These are phyloP conservation scores for Zalaria obscura DNA, from an alignment of 2,329 filamentous ascomycete species.

Conservation along the genomic window DNA sequence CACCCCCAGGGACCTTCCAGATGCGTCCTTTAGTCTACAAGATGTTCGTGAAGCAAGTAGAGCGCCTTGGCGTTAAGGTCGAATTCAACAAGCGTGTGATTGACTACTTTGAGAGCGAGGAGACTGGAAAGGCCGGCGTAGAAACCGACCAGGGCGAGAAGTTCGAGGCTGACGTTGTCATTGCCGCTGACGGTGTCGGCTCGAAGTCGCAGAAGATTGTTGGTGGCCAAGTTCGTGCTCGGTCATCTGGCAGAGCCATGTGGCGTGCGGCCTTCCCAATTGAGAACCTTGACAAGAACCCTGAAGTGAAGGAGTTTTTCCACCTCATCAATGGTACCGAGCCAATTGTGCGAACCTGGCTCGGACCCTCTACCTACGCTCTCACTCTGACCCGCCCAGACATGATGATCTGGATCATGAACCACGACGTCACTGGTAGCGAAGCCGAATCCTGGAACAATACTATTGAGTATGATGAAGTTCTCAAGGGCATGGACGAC, in stretches of 20 bases:
- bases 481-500: slow-evolving; percentile 29
- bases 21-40: slow-evolving; percentile 42
- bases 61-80: slow-evolving; percentile 28
- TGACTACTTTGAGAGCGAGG: slow-evolving; percentile 30
- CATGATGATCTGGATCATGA: slow-evolving; percentile 37
- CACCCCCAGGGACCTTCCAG: slow-evolving; percentile 40
- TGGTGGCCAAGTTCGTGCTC: slow-evolving; percentile 27
- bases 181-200: slow-evolving; percentile 23
- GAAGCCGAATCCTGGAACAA: slow-evolving; percentile 33
- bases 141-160: slow-evolving; percentile 23
- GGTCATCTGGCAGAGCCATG: slow-evolving; percentile 14
- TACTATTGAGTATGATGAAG: slow-evolving; percentile 30
- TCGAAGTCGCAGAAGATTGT: slow-evolving; percentile 31
- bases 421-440: slow-evolving; percentile 30
- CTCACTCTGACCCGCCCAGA: slow-evolving; percentile 31
- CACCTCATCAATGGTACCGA: slow-evolving; percentile 26
- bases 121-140: slow-evolving; percentile 12
- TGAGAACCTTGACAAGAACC: slow-evolving; percentile 29
- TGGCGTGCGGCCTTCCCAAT: slow-evolving; percentile 21
- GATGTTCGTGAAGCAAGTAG: slow-evolving; percentile 38
- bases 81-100: slow-evolving; percentile 27
- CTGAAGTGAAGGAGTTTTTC: slow-evolving; percentile 32
- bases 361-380: slow-evolving; percentile 29
- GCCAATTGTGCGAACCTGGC: slow-evolving; percentile 31
- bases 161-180: slow-evolving; percentile 26